phyloP scores from a whole-genome alignment of 2,329 filamentous ascomycete species.

The Botrytis elliptica region DNA sequence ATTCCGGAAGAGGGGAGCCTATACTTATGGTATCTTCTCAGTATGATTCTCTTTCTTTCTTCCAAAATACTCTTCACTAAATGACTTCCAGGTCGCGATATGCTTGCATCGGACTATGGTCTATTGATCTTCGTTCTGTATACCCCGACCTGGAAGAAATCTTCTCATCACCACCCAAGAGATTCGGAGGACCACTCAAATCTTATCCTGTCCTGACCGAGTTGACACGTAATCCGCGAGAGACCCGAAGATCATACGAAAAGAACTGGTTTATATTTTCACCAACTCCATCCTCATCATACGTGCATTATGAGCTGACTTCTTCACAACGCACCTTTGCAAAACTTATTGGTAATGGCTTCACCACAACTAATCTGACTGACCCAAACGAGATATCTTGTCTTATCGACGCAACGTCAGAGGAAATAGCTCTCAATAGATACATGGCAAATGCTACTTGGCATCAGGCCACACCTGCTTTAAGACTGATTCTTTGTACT shows the following conservation, averaged over 20 bases:
- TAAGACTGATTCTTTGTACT: slow-evolving; percentile 42
- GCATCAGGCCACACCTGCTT: slow-evolving; percentile 44
- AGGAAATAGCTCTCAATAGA: slow-evolving; percentile 21
- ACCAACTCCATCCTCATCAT: slow-evolving; percentile 37
- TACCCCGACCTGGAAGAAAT: slow-evolving; percentile 27
- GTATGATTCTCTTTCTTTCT: slow-evolving; percentile 27
- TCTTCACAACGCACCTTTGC: slow-evolving; percentile 33
- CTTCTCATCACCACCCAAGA: slow-evolving; percentile 28
- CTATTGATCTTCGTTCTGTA: slow-evolving; percentile 30
- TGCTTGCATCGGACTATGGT: slow-evolving; percentile 33
- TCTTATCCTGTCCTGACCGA: slow-evolving; percentile 40
- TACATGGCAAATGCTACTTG: slow-evolving; percentile 34
- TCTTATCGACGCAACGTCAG: slow-evolving; percentile 25
- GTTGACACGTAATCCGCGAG: slow-evolving; percentile 41
- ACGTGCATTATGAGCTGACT: slow-evolving; percentile 42
- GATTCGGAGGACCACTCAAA: slow-evolving; percentile 31
- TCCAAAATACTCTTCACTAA: slow-evolving; percentile 28
- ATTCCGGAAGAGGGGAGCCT: slow-evolving; percentile 43
- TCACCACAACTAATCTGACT: slow-evolving; percentile 32
- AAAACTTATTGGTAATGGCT: slow-evolving; percentile 29
- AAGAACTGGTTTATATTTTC: slow-evolving; percentile 46
- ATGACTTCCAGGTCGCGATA: slow-evolving; percentile 29
- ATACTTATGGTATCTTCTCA: slow-evolving; percentile 43
- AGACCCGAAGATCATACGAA: slow-evolving; percentile 40
- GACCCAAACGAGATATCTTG: slow-evolving; percentile 28